Base-by-base conservation (phyloP, 129 eudicot species). In the Smallanthus sonchifolius region DNA sequence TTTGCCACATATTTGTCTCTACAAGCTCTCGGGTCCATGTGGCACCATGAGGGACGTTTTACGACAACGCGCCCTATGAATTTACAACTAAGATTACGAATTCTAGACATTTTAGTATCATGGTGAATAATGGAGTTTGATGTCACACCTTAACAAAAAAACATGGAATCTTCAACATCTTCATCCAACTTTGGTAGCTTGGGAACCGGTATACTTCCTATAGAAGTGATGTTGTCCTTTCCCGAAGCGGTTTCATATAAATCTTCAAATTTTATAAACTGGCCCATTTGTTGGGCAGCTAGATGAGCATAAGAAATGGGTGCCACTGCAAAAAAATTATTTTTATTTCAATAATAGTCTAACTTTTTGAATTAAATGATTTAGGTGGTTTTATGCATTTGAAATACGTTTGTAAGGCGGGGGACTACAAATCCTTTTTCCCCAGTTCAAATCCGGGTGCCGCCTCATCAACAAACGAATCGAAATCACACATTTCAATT, bases 261-360 rank as follows among this genome's bases (percentile, higher is more conserved):
- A 37, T 86, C 96, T 24, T 94, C 94, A n/a, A 86, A 75, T 72
- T 88, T 95, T 44, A 88, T 13, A 38, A 95, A 91, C 83, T 87
- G 93, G n/a, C 94, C 85, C 81, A 91, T 63, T 85, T 95, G 99
- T 48, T 67, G 81, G 57, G 99, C 99, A 19, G 99, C 99, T 38
- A 84, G 97, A 76, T 95, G 99, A 17, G 99, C 99, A 68, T 95
- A 95, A 20, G 87, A 82, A 68, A 95, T 66, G 6, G 99, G 99
- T 3, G 96, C 96, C 78, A 91, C 99, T 95, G 88, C 76, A 45
- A 82, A 8, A 60, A 37, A 71, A 15, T 10, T 62, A 9, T 15
- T 34, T 14, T 61, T 32, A 2, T 2, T 34, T 61, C 20, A 1
- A 61, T 1, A 15, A 15, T 34, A 61, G 34, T 14, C 67, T 34